Evolutionary conservation across 495 filamentous ascomycete species (phyloP).

Genomic region (Usnea hakonensis): DNA sequence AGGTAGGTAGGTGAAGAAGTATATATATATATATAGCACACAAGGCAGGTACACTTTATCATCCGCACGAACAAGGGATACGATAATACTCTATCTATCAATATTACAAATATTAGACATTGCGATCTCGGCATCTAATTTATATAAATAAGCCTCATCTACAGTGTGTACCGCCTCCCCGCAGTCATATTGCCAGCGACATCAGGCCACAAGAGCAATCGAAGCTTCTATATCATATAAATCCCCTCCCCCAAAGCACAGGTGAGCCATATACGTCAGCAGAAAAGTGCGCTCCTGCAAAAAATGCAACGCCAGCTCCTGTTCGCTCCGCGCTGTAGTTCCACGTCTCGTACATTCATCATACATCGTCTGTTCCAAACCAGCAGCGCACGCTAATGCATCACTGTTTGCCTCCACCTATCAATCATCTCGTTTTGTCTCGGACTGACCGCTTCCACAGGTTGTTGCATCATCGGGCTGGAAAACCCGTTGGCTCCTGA

Average conservation of each 20-base stretch:
- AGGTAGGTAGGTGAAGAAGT: too few species aligned
- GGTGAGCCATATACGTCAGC: neutral
- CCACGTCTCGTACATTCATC: neutral
- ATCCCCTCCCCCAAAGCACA: neutral
- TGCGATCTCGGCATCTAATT: too few species aligned
- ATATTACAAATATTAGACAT: too few species aligned
- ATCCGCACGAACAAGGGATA: too few species aligned
- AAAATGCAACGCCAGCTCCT: neutral
- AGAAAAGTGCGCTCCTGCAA: neutral
- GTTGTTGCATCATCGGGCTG: conserved; percentile 22
- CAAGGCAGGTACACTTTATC: too few species aligned
- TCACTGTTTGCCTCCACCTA: conserved; percentile 79
- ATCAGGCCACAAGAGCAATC: too few species aligned
- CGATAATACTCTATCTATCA: too few species aligned
- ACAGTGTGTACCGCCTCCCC: too few species aligned
- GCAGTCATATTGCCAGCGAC: too few species aligned
- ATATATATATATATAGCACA: too few species aligned
- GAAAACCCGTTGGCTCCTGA: conserved; percentile 34
- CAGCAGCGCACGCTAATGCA: conserved; percentile 35
- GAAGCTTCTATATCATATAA: neutral
- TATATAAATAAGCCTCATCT: too few species aligned
- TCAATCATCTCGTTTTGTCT: conserved; percentile 74
- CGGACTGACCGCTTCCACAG: conserved; percentile 35
- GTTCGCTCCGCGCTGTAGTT: neutral
- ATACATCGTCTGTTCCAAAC: neutral